A percentile compares a stretch with the other conserved stretches of the same genome.
phyloP scores from a whole-genome alignment of 306 rosid species.

The Vigna trinervia region DNA sequence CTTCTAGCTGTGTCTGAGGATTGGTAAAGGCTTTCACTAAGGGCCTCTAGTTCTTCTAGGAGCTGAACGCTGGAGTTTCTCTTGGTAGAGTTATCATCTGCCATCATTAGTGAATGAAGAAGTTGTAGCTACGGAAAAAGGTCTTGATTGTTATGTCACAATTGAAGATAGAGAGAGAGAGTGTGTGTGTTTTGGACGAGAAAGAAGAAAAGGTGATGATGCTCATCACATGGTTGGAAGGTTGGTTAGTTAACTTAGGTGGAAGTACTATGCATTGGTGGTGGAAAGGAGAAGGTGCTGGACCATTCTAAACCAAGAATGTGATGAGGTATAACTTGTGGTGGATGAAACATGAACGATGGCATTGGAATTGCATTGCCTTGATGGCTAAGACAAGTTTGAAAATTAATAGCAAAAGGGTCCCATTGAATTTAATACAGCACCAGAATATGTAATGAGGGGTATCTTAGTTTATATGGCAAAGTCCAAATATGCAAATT shows the following conservation, averaged over 20 bases:
- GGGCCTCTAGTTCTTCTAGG: conserved; percentile 77
- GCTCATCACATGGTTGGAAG: conserved; percentile 39
- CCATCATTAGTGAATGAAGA: conserved; percentile 55
- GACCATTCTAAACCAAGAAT: conserved; percentile 60
- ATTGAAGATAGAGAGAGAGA: not conserved
- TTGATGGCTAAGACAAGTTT: conserved; percentile 40
- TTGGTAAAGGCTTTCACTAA: conserved; percentile 80
- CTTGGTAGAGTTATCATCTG: conserved; percentile 49
- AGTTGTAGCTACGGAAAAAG: conserved; percentile 15
- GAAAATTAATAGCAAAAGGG: conserved; percentile 41
- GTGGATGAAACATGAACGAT: conserved; percentile 54
- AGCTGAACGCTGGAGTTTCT: conserved; percentile 69
- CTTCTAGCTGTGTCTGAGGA: conserved; percentile 62
- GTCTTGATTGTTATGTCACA: conserved; percentile 12
- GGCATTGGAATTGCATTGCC: conserved; percentile 26
- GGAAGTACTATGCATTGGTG: conserved; percentile 47
- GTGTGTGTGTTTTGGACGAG: not conserved
- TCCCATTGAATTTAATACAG: conserved; percentile 45
- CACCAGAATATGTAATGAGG: not conserved
- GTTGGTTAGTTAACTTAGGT: conserved; percentile 40
- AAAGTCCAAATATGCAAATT: not conserved
- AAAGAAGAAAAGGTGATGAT: conserved; percentile 26
- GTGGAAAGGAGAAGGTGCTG: conserved; percentile 44
- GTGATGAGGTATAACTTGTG: conserved; percentile 43
- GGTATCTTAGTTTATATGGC: not conserved